Evolutionary conservation across 2,329 filamentous ascomycete genomes (phyloP).

Genomic region (Verticillium zaregamsianum): DNA sequence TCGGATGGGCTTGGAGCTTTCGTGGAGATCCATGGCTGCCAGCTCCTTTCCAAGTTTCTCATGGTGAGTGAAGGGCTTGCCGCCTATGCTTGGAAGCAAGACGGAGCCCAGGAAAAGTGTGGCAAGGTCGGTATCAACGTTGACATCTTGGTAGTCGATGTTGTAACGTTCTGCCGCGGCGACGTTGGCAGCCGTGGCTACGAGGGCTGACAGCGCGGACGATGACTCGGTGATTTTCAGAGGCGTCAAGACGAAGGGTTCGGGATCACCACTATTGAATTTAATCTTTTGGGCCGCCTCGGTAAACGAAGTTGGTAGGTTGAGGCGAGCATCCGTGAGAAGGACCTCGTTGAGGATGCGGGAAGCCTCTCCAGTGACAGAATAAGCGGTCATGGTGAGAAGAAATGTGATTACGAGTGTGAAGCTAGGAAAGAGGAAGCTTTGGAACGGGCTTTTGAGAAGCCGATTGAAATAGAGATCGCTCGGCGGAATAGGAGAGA

Average conservation of each 20-base stretch:
- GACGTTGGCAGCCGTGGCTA: constrained; percentile 10
- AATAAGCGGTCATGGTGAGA: not conserved
- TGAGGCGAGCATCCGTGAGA: not conserved
- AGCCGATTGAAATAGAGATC: not conserved
- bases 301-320: not conserved
- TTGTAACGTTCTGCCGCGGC: constrained; percentile 6
- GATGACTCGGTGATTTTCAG: constrained; percentile 39
- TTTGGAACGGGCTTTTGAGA: too few relatives aligned
- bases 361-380: not conserved
- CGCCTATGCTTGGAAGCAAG: constrained; percentile 11
- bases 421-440: too few relatives aligned
- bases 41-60: constrained; percentile 17
- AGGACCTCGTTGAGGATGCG: constrained; percentile 3
- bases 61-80: constrained; percentile 14
- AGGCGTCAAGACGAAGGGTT: constrained; percentile 21
- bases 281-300: constrained; percentile 3
- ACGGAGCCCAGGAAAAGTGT: constrained; percentile 16
- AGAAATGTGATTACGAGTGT: not conserved
- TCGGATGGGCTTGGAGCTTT: constrained; percentile 20
- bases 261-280: constrained; percentile 2
- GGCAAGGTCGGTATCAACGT: constrained; percentile 11
- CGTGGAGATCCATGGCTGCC: constrained; percentile 6
- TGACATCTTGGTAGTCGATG: constrained; percentile 5
- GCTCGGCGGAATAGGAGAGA: too few relatives aligned
- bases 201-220: constrained; percentile 29